These are phyloP conservation scores for Penicillium freii DNA, from an alignment of 2,329 filamentous ascomycete species.

Conservation along the genomic window DNA sequence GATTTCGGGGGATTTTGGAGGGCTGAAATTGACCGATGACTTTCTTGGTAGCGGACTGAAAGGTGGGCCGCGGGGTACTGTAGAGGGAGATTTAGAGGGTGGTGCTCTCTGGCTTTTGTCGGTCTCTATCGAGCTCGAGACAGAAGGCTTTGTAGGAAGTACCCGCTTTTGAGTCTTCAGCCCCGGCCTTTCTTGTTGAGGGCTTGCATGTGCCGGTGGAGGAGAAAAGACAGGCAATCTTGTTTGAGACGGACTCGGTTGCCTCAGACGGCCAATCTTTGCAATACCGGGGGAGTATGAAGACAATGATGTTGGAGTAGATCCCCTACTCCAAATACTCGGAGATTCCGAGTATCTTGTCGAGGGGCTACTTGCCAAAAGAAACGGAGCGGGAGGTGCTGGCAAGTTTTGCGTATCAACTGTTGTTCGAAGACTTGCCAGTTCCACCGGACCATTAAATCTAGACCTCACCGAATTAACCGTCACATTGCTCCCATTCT, in stretches of 20 bases:
- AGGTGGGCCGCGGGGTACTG: slow-evolving; percentile 35
- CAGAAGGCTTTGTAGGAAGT: slow-evolving; percentile 9
- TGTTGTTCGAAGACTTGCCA: slow-evolving; percentile 39
- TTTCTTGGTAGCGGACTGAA: slow-evolving; percentile 63
- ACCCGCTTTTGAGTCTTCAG: slow-evolving; percentile 14
- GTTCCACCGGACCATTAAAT: slow-evolving; percentile 35
- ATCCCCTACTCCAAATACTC: slow-evolving; percentile 47
- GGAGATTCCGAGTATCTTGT: slow-evolving; percentile 48
- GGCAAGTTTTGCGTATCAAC: slow-evolving; percentile 38
- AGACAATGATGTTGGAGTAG: slow-evolving; percentile 51
- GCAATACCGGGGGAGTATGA: slow-evolving; percentile 50
- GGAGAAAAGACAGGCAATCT: slow-evolving; percentile 36
- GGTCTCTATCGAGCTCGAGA: slow-evolving; percentile 6
- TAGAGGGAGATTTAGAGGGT: neutral
- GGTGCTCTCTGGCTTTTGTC: slow-evolving; percentile 2
- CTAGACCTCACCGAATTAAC: slow-evolving; percentile 12
- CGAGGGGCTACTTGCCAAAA: slow-evolving; percentile 46
- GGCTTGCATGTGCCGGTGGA: slow-evolving; percentile 18
- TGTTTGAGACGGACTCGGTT: slow-evolving; percentile 39
- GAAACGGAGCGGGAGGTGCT: slow-evolving; percentile 39
- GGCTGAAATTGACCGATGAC: slow-evolving; percentile 57
- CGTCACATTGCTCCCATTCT: slow-evolving; percentile 13
- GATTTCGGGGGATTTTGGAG: slow-evolving; percentile 25
- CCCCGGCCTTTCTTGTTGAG: slow-evolving; percentile 21
- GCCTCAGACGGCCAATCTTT: slow-evolving; percentile 38